Percentiles rank a stretch among this genome's conserved stretches.
phyloP scores from a whole-genome alignment of 352 stramenopile species.

The Globisporangium alternatum region DNA sequence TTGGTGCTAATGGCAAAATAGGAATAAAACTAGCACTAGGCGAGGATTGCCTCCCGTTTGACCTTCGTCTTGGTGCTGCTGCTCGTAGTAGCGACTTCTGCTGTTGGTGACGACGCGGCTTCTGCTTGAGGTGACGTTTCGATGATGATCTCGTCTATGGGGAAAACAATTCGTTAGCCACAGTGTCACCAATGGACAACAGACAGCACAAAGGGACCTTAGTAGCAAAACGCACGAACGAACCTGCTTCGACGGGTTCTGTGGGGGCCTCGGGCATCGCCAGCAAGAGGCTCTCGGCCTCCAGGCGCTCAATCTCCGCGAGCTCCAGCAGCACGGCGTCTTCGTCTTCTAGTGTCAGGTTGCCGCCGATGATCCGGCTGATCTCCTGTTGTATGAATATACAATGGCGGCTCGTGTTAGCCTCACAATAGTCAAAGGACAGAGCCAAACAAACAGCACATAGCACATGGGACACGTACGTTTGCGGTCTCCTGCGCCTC shows the following conservation, averaged over 20 bases:
- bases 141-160: neutral
- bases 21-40: constrained; percentile 6
- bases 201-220: neutral
- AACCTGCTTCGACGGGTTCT: constrained; percentile 41
- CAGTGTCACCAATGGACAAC: neutral
- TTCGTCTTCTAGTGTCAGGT: constrained; percentile 79
- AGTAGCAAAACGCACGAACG: neutral
- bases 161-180: neutral
- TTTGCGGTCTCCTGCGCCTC: constrained; percentile 78
- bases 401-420: neutral
- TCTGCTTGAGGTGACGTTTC: constrained; percentile 1
- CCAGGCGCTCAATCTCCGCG: constrained; percentile 76
- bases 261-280: constrained; percentile 63
- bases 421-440: neutral
- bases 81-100: neutral
- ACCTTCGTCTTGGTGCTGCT: constrained; percentile 8
- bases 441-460: neutral
- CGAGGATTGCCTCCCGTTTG: constrained; percentile 16
- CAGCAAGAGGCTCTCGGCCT: constrained; percentile 49
- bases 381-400: constrained; percentile 61
- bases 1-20: neutral
- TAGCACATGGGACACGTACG: constrained; percentile 30
- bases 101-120: neutral
- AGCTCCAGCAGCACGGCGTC: constrained; percentile 83
- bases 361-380: constrained; percentile 74